Evolutionary conservation across 148 eudicot genomes (phyloP).

Genomic region (Dianthus caryophyllus): DNA sequence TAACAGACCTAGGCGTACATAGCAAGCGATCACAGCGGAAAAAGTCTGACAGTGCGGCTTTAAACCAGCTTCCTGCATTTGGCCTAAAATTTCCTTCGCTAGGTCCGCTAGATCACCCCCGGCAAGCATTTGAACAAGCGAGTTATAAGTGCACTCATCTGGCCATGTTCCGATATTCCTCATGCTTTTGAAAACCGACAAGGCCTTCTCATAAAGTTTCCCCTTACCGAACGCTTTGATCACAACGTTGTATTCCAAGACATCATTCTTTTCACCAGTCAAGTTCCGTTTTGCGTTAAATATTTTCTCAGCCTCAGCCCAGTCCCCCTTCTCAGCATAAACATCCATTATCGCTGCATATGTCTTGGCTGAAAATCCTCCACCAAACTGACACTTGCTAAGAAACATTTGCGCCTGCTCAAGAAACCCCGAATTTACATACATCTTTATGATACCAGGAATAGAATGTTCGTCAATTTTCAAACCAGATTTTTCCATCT

Average conservation of each 20-base stretch:
- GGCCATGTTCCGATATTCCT: slow-evolving; percentile 83
- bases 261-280: slow-evolving; percentile 49
- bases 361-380: slow-evolving; percentile 49
- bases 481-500: slow-evolving; percentile 42
- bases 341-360: slow-evolving; percentile 71
- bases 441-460: slow-evolving; percentile 69
- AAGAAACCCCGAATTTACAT: slow-evolving; percentile 49
- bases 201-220: slow-evolving; percentile 64
- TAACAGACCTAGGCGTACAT: slow-evolving; percentile 46
- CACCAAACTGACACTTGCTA: slow-evolving; percentile 34
- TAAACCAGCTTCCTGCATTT: slow-evolving; percentile 66
- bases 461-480: slow-evolving; percentile 59
- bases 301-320: slow-evolving; percentile 80
- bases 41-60: slow-evolving; percentile 53
- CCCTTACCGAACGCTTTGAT: slow-evolving; percentile 85
- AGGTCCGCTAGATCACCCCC: slow-evolving; percentile 62
- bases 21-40: slow-evolving; percentile 59
- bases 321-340: slow-evolving; percentile 73
- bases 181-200: slow-evolving; percentile 68
- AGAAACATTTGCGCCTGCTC: slow-evolving; percentile 43
- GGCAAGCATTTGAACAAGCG: slow-evolving; percentile 80
- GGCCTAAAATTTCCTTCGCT: slow-evolving; percentile 53
- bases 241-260: slow-evolving; percentile 76
- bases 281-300: slow-evolving; percentile 45
- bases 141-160: slow-evolving; percentile 73